Evolutionary conservation across 2,329 filamentous ascomycete genomes (phyloP).

Genomic region (Ceratocystis huliohia): DNA sequence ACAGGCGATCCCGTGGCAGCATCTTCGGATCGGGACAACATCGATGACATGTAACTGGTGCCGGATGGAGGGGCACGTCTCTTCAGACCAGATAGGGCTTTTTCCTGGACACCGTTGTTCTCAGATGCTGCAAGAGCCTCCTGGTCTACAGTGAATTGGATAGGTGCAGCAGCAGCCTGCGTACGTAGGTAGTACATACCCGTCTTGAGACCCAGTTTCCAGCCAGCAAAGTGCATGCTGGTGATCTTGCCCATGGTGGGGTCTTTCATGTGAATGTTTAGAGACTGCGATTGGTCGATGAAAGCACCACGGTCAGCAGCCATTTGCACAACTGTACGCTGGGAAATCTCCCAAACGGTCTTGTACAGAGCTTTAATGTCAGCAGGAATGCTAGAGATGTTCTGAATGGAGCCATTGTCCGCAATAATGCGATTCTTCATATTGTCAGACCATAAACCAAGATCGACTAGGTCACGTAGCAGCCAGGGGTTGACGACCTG

Average conservation of each 20-base stretch:
- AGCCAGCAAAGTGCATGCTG: constrained; percentile 97
- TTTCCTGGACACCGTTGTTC: constrained; percentile 50
- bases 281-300: constrained; percentile 96
- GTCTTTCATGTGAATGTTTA: constrained; percentile 99
- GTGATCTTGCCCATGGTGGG: constrained; percentile 99
- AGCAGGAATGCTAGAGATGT: constrained; percentile 88
- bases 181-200: constrained; percentile 99
- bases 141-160: constrained; percentile 98
- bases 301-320: constrained; percentile 95
- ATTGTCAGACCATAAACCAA: constrained; percentile 95
- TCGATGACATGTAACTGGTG: constrained; percentile 41
- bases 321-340: constrained; percentile 93
- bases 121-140: constrained; percentile 82
- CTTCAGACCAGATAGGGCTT: constrained; percentile 47
- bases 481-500: constrained; percentile 99
- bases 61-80: constrained; percentile 53
- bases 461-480: constrained; percentile 92
- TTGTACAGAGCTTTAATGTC: constrained; percentile 98
- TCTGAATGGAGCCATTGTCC: constrained; percentile 88
- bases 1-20: constrained; percentile 45
- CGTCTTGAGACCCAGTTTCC: constrained; percentile 98
- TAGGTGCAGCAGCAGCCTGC: constrained; percentile 89
- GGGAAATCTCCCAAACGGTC: constrained; percentile 98
- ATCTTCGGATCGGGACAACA: constrained; percentile 52
- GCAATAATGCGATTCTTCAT: constrained; percentile 99